Base-by-base conservation (phyloP, 768 basidiomycete species). In the Russula emetica region DNA sequence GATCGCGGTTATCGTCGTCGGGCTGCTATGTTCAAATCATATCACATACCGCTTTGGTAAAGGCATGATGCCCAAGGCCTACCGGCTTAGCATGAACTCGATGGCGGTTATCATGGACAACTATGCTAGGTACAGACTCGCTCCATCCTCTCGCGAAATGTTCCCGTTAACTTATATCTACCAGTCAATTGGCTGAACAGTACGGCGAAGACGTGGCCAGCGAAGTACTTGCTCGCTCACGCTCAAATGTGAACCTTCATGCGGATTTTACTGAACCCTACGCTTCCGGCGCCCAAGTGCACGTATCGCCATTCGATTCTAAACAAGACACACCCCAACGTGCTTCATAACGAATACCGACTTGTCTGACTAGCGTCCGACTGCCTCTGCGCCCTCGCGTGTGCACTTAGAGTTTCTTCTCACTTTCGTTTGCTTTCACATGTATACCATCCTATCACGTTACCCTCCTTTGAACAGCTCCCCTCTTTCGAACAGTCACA, bases 81-180 rank as follows among this genome's bases (percentile, higher is more conserved):
- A 93, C 74, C 79, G 89, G 40, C 78, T 92, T 51, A 85, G 85
- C 75, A 76, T 83, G 79, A 81, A 79, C 63, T 85, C 82, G 64
- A 88, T 92, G 86, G 87, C 86, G 3, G 80, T 88, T 58, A 90
- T 93, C 72, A 86, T 92, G 87, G 90, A 93, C 67, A 85, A 87
- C 63, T 92, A 90, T 71, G 88, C 88, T 22, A 86, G 79, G 89
- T 90, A 66, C 36, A 80, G 77, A 28, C 64, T 10, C 13, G 26
- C 36, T 5, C 38, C 28, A 24, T 32, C 10, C n/a, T 20, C 16
- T 60, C 30, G 14, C 14, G 28, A 47, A 32, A 24, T n/a, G 34
- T 61, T 32, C 22, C 4, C 13, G n/a, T 47, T 8, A 22, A 45
- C 28, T 45, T 5, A 45, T n/a, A n/a, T 30, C 66, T 20, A 51